Evolutionary conservation across 306 rosid species (phyloP), one percentile per base, ranked within the genome.

Genomic region (Mimosa pudica): DNA sequence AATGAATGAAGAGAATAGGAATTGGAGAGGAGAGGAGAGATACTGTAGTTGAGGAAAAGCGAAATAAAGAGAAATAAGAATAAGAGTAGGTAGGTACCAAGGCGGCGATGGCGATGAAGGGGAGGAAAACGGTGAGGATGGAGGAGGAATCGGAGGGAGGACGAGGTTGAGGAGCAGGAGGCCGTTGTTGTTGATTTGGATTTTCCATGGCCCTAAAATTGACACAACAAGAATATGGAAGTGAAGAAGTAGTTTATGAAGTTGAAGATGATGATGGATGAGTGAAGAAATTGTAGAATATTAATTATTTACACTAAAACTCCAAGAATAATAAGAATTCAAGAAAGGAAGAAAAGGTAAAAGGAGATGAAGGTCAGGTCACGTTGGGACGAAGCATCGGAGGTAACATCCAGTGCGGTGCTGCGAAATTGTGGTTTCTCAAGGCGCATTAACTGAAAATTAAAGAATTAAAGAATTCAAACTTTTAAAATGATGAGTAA

Each of bases 171-270:
- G 81, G 79, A 69, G 84, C 10, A 68, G 48, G 32, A 9, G 74
- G 64, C 45, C 81, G 71, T 74, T 44, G 89, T 74, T 44, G 89
- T 17, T 52, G 94, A 46, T 70, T 86, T 5, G 83, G 79, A 83
- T 94, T 24, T 24, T 24, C 95, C 97, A 92, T 94, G 84, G 89
- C 88, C 30, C 30, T 0, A 11, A n/a, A 24, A 18, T 16, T n/a
- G 33, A 68, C 52, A 42, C 17, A 18, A 57, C 32, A 69, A 9
- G 11, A 67, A 42, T n/a, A 9, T 32, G 41, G 38, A 14, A 36
- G 38, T 30, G 33, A 7, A 17, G 11, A 7, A 1, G 30, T 24
- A 24, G 30, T 24, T 24, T 24, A 24, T 24, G 42, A 38, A 38
- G 5, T 38, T 38, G 42, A 6, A 33, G 38, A 24, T 61, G 69